Evolutionary conservation across 2,329 filamentous ascomycete genomes (phyloP), one percentile per base, ranked within the genome.

Genomic region (Calonectria crousiana): DNA sequence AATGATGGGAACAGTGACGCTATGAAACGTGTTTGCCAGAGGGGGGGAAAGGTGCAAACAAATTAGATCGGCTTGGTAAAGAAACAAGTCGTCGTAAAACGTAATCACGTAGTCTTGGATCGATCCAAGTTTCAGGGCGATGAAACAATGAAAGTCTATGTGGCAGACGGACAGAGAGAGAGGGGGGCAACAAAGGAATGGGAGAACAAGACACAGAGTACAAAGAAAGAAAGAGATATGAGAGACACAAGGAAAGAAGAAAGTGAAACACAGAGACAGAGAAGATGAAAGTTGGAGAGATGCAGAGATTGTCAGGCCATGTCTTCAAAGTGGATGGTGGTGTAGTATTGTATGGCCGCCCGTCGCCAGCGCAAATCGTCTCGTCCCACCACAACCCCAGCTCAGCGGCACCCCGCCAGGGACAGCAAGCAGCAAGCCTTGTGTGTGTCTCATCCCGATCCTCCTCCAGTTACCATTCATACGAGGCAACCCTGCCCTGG

Each of bases 211-310:
- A 47, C 60, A 41, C 26, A 72, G 72, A 66, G 71, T 32, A 67
- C 76, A 72, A 73, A 69, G 41, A 69, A 74, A 71, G 53, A 72
- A 67, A 74, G 72, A 30, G 73, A 78, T 70, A 73, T 67, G 64
- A 49, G 38, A 65, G 47, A 71, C 58, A 65, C 78, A 73, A 62
- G 65, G 70, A 73, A 71, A 71, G 52, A 71, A 69, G 41, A 72
- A 32, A 14, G 52, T 28, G 67, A 41, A 38, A 64, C 67, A 74
- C 26, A 58, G 65, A 67, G 51, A 71, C 38, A 47, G 56, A 72
- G 41, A 36, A 62, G 76, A 62, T 74, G 68, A 62, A 70, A 74
- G 62, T 71, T 52, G 36, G 47, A 66, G 41, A 74, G 70, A 76
- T 67, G 74, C 52, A 76, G 58, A 75, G 65, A 67, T 73, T 71